Base-by-base conservation (phyloP, 257 asterid genomes). In the Scutellaria galericulata region DNA sequence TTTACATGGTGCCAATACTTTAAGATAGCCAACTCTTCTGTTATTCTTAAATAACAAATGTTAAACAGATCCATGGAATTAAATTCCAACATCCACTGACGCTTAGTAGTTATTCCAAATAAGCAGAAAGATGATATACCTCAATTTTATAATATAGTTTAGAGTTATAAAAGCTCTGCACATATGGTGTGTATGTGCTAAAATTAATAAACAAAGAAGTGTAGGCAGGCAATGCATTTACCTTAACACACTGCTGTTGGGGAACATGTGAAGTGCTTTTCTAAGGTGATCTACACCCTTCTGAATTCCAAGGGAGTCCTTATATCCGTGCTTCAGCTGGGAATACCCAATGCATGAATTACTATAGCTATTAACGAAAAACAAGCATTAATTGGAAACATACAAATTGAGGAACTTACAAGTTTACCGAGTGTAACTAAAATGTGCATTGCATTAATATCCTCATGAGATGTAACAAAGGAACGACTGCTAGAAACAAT, bases 211-310 rank as follows among this genome's bases (percentile, higher is more conserved):
- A 70, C 70, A 31, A 70, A 6, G 65, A 56, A 70, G 7, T 20
- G 12, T 50, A 1, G 14, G 40, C 13, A 31, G 68, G 22, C 62
- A 24, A 41, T 64, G 52, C 11, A 8, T 56, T 63, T 85, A 92
- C 99, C 99, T 90, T 77, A 95, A 84, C 78, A 76, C 75, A 71
- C 79, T 76, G 81, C 90, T 92, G 77, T 84, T 80, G 58, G 99
- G 99, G 83, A 70, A 88, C 90, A 79, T 82, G 84, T 95, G 99
- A 81, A 95, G 88, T 75, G 87, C 86, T 77, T 90, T 95, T 75
- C 91, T 87, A 64, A 95, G 89, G 83, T 95, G 95, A 76, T 79
- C 78, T 22, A 92, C 81, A 77, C 96, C 97, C 73, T 81, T 79
- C 64, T 81, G 86, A 73, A 88, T 76, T 73, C 85, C 98, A 71